phyloP scores from a whole-genome alignment of 148 eudicot genomes.

The Chenopodium quinoa region DNA sequence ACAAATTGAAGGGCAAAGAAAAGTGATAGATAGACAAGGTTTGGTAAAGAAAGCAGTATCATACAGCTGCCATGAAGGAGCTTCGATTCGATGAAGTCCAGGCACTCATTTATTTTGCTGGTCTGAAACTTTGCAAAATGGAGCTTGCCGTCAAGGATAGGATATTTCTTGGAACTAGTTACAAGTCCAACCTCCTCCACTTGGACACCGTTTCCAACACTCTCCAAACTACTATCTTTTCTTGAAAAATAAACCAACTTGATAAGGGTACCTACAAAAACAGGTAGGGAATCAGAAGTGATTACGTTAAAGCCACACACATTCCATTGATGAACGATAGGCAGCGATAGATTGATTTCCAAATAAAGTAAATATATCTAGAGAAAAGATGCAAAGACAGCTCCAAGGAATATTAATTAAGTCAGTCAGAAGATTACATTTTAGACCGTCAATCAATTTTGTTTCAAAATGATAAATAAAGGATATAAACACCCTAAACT shows the following conservation, averaged over 20 bases:
- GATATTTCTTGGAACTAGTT: slow-evolving; percentile 30
- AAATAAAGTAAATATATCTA: neutral
- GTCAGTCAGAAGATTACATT: neutral
- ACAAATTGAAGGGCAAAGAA: neutral
- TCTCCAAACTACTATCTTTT: slow-evolving; percentile 29
- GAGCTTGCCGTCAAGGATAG: slow-evolving; percentile 56
- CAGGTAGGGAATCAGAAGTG: slow-evolving; percentile 1
- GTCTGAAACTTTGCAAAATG: slow-evolving; percentile 89
- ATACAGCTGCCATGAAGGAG: slow-evolving; percentile 59
- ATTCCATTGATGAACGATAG: neutral
- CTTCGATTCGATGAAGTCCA: slow-evolving; percentile 74
- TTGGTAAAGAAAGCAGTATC: slow-evolving; percentile 8
- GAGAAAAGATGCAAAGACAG: neutral
- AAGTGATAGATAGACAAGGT: neutral
- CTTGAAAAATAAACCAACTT: slow-evolving; percentile 79
- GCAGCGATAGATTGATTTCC: neutral
- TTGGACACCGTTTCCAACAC: slow-evolving; percentile 23
- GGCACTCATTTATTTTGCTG: slow-evolving; percentile 69
- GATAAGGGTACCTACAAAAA: slow-evolving; percentile 65
- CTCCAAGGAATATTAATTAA: neutral
- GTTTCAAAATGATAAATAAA: neutral
- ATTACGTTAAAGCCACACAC: neutral
- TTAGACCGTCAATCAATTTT: neutral
- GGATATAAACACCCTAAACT: neutral
- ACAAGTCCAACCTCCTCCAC: slow-evolving; percentile 37